phyloP scores from a whole-genome alignment of 169 alveolate species.

The Plasmodium gonderi region DNA sequence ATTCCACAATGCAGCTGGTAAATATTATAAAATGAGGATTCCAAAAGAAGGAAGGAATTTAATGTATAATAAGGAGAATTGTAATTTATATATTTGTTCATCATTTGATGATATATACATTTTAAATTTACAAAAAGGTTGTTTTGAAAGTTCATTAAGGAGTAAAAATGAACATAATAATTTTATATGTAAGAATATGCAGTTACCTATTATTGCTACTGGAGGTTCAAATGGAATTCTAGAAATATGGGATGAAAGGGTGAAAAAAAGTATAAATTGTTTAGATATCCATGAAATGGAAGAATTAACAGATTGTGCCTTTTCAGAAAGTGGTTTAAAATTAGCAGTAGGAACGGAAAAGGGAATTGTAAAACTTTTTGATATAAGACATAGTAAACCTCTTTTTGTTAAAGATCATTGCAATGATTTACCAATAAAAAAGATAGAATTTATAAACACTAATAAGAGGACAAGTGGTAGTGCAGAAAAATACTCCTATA shows the following conservation, averaged over 20 bases:
- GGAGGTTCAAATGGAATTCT: conserved; percentile 52
- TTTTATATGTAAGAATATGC: conserved; percentile 40
- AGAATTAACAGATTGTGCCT: conserved; percentile 64
- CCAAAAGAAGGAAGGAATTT: conserved; percentile 85
- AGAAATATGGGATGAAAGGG: conserved; percentile 70
- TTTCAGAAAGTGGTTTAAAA: conserved; percentile 81
- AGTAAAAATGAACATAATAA: conserved; percentile 41
- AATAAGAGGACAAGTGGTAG: conserved; percentile 31
- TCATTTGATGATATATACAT: conserved; percentile 79
- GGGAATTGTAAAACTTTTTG: conserved; percentile 79
- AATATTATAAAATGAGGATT: conserved; percentile 79
- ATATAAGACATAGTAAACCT: conserved; percentile 81
- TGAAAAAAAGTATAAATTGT: conserved; percentile 20
- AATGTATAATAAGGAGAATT: conserved; percentile 78
- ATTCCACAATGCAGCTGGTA: conserved; percentile 85
- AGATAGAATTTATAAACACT: conserved; percentile 78
- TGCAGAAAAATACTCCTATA: no score
- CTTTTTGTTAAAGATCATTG: conserved; percentile 77
- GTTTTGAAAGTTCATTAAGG: conserved; percentile 5
- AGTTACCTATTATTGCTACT: conserved; percentile 33
- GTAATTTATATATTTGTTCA: conserved; percentile 76
- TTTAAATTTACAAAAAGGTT: conserved; percentile 56
- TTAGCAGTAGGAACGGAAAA: conserved; percentile 79
- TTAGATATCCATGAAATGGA: conserved; percentile 13
- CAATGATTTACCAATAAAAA: conserved; percentile 78